These are phyloP conservation scores for Zoysia matrella DNA, from an alignment of 202 grass and related monocot genomes.

Conservation along the genomic window DNA sequence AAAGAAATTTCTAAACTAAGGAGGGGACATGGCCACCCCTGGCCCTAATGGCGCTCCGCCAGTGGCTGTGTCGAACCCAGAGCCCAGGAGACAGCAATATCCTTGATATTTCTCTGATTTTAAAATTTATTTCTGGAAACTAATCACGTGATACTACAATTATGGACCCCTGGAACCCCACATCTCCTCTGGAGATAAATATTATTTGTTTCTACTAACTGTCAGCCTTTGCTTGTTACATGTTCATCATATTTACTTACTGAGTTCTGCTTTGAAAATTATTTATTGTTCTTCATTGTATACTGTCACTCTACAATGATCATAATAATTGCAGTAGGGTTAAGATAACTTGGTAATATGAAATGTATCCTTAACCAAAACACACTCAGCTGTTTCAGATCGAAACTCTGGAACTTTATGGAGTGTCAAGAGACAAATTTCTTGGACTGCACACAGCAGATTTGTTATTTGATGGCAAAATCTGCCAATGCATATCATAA, in stretches of 20 bases:
- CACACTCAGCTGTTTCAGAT: neutral
- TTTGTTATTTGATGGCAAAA: too few species aligned
- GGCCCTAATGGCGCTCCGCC: too few species aligned
- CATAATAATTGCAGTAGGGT: too few species aligned
- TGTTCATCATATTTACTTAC: neutral
- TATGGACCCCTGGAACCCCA: neutral
- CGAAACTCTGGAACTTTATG: neutral
- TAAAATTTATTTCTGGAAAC: neutral
- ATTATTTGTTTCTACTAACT: neutral
- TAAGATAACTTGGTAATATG: too few species aligned
- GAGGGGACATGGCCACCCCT: too few species aligned
- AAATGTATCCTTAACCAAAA: too few species aligned
- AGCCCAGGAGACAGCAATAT: too few species aligned
- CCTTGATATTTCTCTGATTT: neutral
- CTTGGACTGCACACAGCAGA: neutral
- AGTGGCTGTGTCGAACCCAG: too few species aligned
- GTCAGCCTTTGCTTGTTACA: neutral
- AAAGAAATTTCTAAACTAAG: too few species aligned
- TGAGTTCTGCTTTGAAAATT: neutral
- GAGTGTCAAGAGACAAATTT: conserved; percentile 3
- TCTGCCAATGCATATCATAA: neutral
- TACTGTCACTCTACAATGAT: neutral
- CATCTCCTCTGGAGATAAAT: neutral
- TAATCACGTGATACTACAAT: neutral
- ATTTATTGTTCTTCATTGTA: neutral